A percentile compares a stretch with the other conserved stretches of the same genome.
These are phyloP conservation scores for Lecanicillium sp. DNA, from an alignment of 2,329 filamentous ascomycete species.

Conservation along the genomic window DNA sequence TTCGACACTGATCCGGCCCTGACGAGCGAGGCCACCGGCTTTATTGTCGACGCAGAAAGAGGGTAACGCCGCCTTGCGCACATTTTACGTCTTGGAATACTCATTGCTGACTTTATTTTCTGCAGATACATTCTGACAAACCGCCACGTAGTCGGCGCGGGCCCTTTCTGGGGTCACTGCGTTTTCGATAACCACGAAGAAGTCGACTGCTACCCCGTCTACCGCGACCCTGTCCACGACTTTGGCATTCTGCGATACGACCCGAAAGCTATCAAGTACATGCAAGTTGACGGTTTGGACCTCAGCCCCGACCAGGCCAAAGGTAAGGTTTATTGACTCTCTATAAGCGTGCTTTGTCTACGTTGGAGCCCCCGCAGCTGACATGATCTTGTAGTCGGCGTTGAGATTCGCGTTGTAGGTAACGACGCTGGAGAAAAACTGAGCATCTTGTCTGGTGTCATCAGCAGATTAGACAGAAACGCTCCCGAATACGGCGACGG, in stretches of 20 bases:
- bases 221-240: slow-evolving; percentile 96
- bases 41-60: slow-evolving; percentile 90
- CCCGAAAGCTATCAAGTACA: slow-evolving; percentile 93
- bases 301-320: slow-evolving; percentile 80
- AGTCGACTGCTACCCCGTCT: slow-evolving; percentile 92
- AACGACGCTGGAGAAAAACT: slow-evolving; percentile 98
- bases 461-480: slow-evolving; percentile 91
- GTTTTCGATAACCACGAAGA: slow-evolving; percentile 98
- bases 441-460: slow-evolving; percentile 94
- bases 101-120: neutral
- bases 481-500: slow-evolving; percentile 96
- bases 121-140: slow-evolving; percentile 73
- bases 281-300: slow-evolving; percentile 74
- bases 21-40: slow-evolving; percentile 92
- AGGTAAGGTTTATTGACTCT: slow-evolving; percentile 28
- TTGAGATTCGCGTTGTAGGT: slow-evolving; percentile 93
- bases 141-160: slow-evolving; percentile 87
- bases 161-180: slow-evolving; percentile 95
- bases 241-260: slow-evolving; percentile 97
- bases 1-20: slow-evolving; percentile 96
- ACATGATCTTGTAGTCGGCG: slow-evolving; percentile 56
- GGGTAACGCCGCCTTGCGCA: slow-evolving; percentile 52
- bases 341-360: neutral
- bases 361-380: no score
- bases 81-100: no score